Evolutionary conservation across 768 basidiomycete genomes (phyloP).

Genomic region (Fomitopsis pulvina): DNA sequence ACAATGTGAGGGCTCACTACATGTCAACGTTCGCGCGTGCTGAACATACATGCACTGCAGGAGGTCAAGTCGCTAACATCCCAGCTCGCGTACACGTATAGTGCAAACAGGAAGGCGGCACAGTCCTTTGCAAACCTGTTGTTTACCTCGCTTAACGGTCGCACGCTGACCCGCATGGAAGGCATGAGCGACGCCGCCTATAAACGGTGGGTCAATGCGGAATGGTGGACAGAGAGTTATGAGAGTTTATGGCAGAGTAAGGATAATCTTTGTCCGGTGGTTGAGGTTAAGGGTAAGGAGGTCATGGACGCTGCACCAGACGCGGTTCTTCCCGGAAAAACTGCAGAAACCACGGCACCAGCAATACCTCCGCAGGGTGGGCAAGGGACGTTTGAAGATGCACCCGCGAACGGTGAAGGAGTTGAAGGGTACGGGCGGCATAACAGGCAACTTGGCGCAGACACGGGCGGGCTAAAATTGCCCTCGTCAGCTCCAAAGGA

Average conservation of each 20-base stretch:
- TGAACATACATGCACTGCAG: constrained; percentile 34
- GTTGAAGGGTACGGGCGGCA: background rate
- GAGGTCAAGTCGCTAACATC: constrained; percentile 86
- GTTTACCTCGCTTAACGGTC: constrained; percentile 76
- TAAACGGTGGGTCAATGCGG: constrained; percentile 72
- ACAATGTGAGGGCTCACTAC: constrained; percentile 59
- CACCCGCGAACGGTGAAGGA: background rate
- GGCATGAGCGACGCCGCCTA: constrained; percentile 59
- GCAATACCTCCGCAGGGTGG: too few relatives aligned
- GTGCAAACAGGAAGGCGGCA: constrained; percentile 69
- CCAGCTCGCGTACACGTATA: constrained; percentile 90
- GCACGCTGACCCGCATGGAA: constrained; percentile 60
- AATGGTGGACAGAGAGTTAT: constrained; percentile 80
- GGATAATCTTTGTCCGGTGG: too few relatives aligned
- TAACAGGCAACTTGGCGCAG: constrained; percentile 1
- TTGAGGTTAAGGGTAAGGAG: too few relatives aligned
- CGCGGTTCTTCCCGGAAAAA: too few relatives aligned
- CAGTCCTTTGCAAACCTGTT: constrained; percentile 67
- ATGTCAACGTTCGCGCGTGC: background rate
- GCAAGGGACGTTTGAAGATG: too few relatives aligned
- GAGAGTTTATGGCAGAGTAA: constrained; percentile 73
- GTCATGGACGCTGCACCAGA: too few relatives aligned
- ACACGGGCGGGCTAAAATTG: background rate
- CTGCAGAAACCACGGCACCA: background rate
- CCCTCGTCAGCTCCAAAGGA: constrained; percentile 21